Conservation (phyloP, 2,329 filamentous ascomycete genomes). For the Trichoderma sp. region DNA sequence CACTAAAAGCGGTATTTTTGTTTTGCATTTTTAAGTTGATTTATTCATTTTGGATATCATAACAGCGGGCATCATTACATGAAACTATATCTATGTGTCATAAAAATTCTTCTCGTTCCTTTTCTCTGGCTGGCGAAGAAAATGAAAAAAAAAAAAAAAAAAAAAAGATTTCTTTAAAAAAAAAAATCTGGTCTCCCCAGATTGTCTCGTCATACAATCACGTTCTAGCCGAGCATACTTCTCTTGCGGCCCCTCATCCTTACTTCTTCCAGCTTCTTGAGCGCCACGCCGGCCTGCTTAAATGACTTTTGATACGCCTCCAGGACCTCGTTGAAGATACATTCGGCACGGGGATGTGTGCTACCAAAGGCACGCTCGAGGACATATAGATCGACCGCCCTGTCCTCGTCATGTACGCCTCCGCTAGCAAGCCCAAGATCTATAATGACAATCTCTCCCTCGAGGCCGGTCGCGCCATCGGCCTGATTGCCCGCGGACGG, state of each 20-base stretch:
- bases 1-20: conserved; percentile 16
- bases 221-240: conserved; percentile 81
- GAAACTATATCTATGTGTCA: conserved; percentile 9
- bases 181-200: not conserved
- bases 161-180: not conserved
- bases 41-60: conserved; percentile 30
- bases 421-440: conserved; percentile 91
- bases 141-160: conserved; percentile 2
- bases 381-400: conserved; percentile 94
- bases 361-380: conserved; percentile 92
- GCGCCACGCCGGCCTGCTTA: conserved; percentile 71
- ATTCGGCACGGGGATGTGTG: conserved; percentile 85
- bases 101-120: not conserved
- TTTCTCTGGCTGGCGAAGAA: not conserved
- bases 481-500: conserved; percentile 28
- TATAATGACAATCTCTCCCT: conserved; percentile 83
- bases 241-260: conserved; percentile 92
- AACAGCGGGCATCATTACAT: conserved; percentile 38
- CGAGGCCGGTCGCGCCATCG: conserved; percentile 40
- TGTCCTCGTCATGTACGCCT: conserved; percentile 82
- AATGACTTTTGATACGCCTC: conserved; percentile 72
- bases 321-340: conserved; percentile 72
- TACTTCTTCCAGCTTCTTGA: conserved; percentile 87
- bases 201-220: not conserved
- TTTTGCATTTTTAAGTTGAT: conserved; percentile 13